These are phyloP conservation scores for Chalciporus chontae DNA, from an alignment of 768 basidiomycete species.

Conservation along the genomic window DNA sequence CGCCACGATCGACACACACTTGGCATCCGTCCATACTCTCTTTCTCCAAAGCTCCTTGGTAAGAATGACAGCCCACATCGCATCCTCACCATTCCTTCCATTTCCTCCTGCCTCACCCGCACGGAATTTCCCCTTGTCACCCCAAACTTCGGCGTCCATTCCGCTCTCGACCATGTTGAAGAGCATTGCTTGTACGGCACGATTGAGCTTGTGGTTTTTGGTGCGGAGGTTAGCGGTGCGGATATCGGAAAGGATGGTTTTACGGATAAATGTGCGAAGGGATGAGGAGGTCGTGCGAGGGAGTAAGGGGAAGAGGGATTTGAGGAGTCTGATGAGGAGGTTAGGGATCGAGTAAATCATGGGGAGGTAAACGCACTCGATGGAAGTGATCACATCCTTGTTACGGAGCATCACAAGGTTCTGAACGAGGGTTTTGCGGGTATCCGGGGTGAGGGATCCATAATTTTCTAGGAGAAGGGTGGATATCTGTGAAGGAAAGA, in stretches of 20 bases:
- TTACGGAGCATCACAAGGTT: conserved; percentile 92
- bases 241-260: conserved; percentile 92
- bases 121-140: conserved; percentile 79
- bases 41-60: conserved; percentile 95
- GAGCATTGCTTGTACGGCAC: conserved; percentile 91
- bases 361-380: conserved; percentile 60
- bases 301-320: conserved; percentile 89
- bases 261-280: conserved; percentile 82
- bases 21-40: conserved; percentile 87
- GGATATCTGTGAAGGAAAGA: conserved; percentile 80
- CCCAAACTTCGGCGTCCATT: conserved; percentile 75
- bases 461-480: conserved; percentile 77
- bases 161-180: conserved; percentile 96
- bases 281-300: conserved; percentile 88
- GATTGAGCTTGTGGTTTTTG: conserved; percentile 94
- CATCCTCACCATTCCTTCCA: conserved; percentile 68
- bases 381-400: conserved; percentile 87
- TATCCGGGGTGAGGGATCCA: conserved; percentile 71
- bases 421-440: conserved; percentile 80
- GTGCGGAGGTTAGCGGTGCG: conserved; percentile 82
- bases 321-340: conserved; percentile 61
- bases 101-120: conserved; percentile 37
- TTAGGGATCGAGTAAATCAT: conserved; percentile 3
- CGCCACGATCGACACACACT: conserved; percentile 88
- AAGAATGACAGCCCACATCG: conserved; percentile 95